These are phyloP conservation scores for Juncus inflexus DNA, from an alignment of 176 grass and related monocot species.

Conservation along the genomic window DNA sequence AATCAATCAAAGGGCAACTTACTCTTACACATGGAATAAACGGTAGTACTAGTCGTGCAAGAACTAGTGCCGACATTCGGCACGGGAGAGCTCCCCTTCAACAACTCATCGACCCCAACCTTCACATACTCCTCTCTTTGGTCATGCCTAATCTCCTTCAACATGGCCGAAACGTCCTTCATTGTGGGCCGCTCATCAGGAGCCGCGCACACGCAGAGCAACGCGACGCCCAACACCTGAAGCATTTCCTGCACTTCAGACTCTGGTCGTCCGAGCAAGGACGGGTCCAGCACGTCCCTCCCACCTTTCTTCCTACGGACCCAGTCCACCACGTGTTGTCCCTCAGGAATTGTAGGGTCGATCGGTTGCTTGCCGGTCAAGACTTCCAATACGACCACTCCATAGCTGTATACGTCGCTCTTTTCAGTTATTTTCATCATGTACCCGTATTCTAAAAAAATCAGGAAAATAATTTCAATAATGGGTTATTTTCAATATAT, in stretches of 20 bases:
- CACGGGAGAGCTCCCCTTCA: conserved; percentile 41
- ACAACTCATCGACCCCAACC: conserved; percentile 41
- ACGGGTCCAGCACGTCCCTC: conserved; percentile 53
- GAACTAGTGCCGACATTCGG: conserved; percentile 18
- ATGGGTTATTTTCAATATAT: neutral
- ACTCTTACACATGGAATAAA: conserved; percentile 49
- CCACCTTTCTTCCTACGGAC: conserved; percentile 55
- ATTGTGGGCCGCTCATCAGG: conserved; percentile 82
- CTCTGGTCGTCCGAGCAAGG: conserved; percentile 33
- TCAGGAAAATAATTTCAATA: neutral
- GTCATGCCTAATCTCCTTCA: conserved; percentile 81
- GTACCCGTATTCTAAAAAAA: conserved; percentile 79
- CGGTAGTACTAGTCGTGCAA: conserved; percentile 35
- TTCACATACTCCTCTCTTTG: conserved; percentile 60
- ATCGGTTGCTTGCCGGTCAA: conserved; percentile 89
- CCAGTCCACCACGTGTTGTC: conserved; percentile 79
- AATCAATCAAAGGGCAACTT: conserved; percentile 55
- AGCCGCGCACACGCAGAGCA: conserved; percentile 61
- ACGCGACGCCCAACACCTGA: conserved; percentile 77
- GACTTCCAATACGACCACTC: conserved; percentile 95
- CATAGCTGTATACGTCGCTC: conserved; percentile 97
- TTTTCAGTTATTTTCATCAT: conserved; percentile 98
- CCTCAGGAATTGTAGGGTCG: conserved; percentile 83
- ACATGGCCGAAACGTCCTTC: conserved; percentile 90
- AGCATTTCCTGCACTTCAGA: conserved; percentile 81